Percentiles rank a stretch among this genome's conserved stretches.
phyloP scores from a whole-genome alignment of 2,329 filamentous ascomycete species.

The Ascochyta lentis region DNA sequence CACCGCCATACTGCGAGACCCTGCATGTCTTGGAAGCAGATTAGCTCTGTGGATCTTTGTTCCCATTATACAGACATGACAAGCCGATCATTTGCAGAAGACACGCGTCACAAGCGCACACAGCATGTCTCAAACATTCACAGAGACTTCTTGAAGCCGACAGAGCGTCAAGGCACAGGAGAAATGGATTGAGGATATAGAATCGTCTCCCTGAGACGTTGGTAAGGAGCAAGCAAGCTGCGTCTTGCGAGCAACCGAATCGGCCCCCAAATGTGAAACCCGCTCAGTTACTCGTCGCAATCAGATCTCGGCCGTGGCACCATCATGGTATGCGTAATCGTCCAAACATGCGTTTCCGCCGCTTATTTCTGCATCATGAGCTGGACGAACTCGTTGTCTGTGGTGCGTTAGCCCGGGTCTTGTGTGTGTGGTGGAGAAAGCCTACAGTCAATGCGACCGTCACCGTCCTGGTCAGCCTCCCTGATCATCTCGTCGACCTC shows the following conservation, averaged over 20 bases:
- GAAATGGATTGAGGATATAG: slow-evolving; percentile 46
- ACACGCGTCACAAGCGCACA: background rate
- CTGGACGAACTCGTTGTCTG: slow-evolving; percentile 64
- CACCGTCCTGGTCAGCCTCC: slow-evolving; percentile 69
- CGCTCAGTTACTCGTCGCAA: slow-evolving; percentile 39
- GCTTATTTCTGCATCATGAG: slow-evolving; percentile 63
- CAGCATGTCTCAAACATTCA: background rate
- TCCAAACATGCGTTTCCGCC: slow-evolving; percentile 30
- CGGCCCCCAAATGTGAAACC: slow-evolving; percentile 30
- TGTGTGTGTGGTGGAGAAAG: background rate
- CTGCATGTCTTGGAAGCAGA: slow-evolving; percentile 17
- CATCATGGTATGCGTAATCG: slow-evolving; percentile 40
- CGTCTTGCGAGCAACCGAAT: slow-evolving; percentile 30
- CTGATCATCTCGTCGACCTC: slow-evolving; percentile 72
- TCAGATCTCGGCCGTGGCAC: slow-evolving; percentile 35
- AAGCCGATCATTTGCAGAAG: background rate
- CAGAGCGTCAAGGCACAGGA: slow-evolving; percentile 25
- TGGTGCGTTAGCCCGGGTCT: slow-evolving; percentile 15
- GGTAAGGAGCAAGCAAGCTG: slow-evolving; percentile 29
- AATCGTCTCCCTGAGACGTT: slow-evolving; percentile 34
- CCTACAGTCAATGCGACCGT: slow-evolving; percentile 70
- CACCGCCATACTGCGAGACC: slow-evolving; percentile 23
- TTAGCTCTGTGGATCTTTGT: slow-evolving; percentile 14
- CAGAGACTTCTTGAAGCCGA: background rate
- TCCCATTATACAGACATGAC: slow-evolving; percentile 3